Evolutionary conservation across 208 protist species (phyloP), one percentile per base, ranked within the genome.

Genomic region (Trypanosoma rangeli): DNA sequence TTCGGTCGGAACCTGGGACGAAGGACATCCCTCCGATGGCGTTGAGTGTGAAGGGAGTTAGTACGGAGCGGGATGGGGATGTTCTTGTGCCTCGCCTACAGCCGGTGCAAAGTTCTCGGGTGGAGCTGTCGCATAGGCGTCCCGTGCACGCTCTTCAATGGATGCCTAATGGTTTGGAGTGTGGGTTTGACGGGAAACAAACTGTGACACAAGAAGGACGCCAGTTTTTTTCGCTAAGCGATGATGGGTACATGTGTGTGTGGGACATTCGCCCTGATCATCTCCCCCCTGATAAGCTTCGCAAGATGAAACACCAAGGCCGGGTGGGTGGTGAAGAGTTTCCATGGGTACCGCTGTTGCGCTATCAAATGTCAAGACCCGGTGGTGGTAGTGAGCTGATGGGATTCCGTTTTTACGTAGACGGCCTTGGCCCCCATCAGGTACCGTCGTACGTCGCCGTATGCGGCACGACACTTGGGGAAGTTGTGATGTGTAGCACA

Each of bases 261-360:
- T 97, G 94, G 94, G 94, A 97, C 60, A 86, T 81, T 26, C 87
- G 89, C n/a, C 77, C 88, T 28, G 86, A 95, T 44, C 74, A 96
- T 70, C 78, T 96, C 44, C 85, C 87, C 44, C 74, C 83, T 42
- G 89, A 97, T 68, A 97, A 95, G 69, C 79, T 94, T 52, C 90
- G 93, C 57, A 97, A 97, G 80, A 86, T 95, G 60, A 91, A 91
- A 76, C 88, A 94, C 60, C 87, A 94, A 68, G 82, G 74, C 67
- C 86, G 85, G 59, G 66, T 73, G 15, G 80, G 72, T 20, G 82
- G 81, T 5, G 68, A 86, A 61, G 86, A 93, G 22, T 81, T 90
- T 58, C 76, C 81, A 56, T 97, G 93, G 90, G 85, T 95, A 53
- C 93, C 93, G 57, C 70, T 97, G 61, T 72, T 90, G 46, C 69